Base-by-base conservation (phyloP, 2,329 filamentous ascomycete genomes). In the Neocatenulostroma microsporum region DNA sequence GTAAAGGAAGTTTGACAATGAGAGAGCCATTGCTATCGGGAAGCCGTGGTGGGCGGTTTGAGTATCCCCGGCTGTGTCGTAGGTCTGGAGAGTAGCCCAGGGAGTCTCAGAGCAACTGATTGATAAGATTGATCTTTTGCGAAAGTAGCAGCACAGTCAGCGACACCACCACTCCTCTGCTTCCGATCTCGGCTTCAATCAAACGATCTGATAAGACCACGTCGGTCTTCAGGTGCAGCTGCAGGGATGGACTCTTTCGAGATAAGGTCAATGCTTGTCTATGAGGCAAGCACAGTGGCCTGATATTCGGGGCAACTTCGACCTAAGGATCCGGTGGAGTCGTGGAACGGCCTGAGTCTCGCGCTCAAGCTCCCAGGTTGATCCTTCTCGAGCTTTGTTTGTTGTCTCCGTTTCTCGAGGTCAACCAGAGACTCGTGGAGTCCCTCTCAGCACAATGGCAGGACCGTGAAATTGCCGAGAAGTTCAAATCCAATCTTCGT, bases 1-100 rank as follows among this genome's bases (percentile, higher is more conserved):
- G 40, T 63, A 47, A 30, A 68, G 53, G 45, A 68, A 62, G 41
- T 54, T 63, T 1, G 62, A 66, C 33, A 69, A 39, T 18, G 65
- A 69, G 28, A 63, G 47, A 15, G 63, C 62, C 68, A 71, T 71
- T 12, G 35, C 35, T 42, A 40, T 23, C 31, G 32, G 21, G 27
- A 14, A 32, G 30, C 18, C 39, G 34, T 39, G 19, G 35, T 34
- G 23, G 23, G 23, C 23, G 23, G 8, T n/a, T 24, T 24, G 23
- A 24, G 23, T 24, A n/a, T 24, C 23, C 9, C 23, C 23, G 23
- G 9, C 23, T 8, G n/a, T 32, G 17, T 25, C 19, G 21, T 34
- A 18, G 30, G 24, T 28, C 12, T 29, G 27, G 17, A 20, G 36
- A 32, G 18, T 20, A 15, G n/a, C n/a, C n/a, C n/a, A n/a, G n/a